These are phyloP conservation scores for Elsinoe perseae DNA, from an alignment of 2,329 filamentous ascomycete species.

Conservation along the genomic window DNA sequence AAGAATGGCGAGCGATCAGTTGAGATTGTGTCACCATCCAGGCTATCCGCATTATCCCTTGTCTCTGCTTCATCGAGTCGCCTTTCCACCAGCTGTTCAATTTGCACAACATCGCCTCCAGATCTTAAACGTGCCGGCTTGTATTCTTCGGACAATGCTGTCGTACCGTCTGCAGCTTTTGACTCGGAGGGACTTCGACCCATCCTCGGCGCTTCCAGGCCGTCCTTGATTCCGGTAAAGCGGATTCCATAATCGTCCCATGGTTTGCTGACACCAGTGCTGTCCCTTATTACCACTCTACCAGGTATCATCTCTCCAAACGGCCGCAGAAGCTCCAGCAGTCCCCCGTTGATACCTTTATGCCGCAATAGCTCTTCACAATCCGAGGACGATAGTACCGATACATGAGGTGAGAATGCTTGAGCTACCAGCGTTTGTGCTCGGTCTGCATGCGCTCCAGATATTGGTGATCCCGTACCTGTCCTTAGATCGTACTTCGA, in stretches of 20 bases:
- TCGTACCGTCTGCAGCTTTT: constrained; percentile 24
- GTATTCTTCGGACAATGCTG: constrained; percentile 27
- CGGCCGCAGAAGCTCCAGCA: constrained; percentile 78
- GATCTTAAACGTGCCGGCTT: constrained; percentile 35
- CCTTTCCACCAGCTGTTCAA: constrained; percentile 72
- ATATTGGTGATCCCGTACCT: constrained; percentile 25
- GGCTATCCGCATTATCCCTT: constrained; percentile 33
- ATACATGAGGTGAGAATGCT: constrained; percentile 82
- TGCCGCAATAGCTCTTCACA: constrained; percentile 70
- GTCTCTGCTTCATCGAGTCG: constrained; percentile 69
- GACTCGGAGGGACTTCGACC: constrained; percentile 25
- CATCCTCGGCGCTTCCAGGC: constrained; percentile 34
- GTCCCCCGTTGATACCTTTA: constrained; percentile 76
- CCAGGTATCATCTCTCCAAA: constrained; percentile 85
- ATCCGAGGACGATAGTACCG: constrained; percentile 77
- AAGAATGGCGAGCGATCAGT: constrained; percentile 52
- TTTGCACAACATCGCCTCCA: constrained; percentile 53
- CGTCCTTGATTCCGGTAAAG: constrained; percentile 64
- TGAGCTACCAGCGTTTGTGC: constrained; percentile 62
- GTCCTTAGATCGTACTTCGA: constrained; percentile 27
- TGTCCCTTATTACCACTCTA: constrained; percentile 85
- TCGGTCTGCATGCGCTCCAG: constrained; percentile 44
- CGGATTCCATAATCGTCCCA: constrained; percentile 88
- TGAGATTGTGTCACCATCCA: constrained; percentile 27
- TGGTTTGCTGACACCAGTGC: constrained; percentile 69